These are phyloP conservation scores for Acanthamoeba divionensis DNA, from an alignment of 208 protist genomes.

Conservation along the genomic window DNA sequence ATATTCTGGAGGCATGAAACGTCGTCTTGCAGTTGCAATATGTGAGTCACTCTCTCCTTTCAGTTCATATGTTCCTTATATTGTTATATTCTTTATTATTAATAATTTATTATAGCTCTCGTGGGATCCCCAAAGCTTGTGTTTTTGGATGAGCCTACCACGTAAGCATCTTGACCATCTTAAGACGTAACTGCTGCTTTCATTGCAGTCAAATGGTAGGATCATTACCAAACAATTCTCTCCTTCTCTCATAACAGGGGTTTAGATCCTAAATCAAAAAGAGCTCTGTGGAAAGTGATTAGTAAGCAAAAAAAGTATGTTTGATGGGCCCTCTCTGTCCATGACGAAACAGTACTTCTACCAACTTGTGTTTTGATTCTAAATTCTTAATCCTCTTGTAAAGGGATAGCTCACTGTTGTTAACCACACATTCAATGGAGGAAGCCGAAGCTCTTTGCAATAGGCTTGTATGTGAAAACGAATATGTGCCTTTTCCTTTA, in stretches of 20 bases:
- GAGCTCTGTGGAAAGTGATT: conserved; percentile 58
- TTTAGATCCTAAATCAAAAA: conserved; percentile 61
- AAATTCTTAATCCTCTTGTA: no score
- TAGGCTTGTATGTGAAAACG: not conserved
- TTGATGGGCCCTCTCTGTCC: not conserved
- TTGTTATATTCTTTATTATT: not conserved
- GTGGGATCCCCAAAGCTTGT: conserved; percentile 53
- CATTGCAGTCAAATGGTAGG: not conserved
- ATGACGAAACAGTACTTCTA: no score
- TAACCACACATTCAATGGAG: conserved; percentile 67
- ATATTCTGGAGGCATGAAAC: conserved; percentile 64
- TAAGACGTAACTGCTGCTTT: not conserved
- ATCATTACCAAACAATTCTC: no score
- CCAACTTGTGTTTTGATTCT: no score
- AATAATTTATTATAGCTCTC: not conserved
- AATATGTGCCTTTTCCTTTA: no score
- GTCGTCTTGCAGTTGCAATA: conserved; percentile 57
- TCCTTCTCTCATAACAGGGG: no score
- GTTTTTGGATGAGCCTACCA: conserved; percentile 55
- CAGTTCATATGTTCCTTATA: not conserved
- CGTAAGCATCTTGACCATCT: not conserved
- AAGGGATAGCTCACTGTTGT: conserved; percentile 35
- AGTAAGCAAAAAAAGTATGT: conserved; percentile 11
- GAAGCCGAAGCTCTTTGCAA: conserved; percentile 58
- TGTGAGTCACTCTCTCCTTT: not conserved